phyloP scores from a whole-genome alignment of 148 eudicot species.

The Vaccinium corymbosum region DNA sequence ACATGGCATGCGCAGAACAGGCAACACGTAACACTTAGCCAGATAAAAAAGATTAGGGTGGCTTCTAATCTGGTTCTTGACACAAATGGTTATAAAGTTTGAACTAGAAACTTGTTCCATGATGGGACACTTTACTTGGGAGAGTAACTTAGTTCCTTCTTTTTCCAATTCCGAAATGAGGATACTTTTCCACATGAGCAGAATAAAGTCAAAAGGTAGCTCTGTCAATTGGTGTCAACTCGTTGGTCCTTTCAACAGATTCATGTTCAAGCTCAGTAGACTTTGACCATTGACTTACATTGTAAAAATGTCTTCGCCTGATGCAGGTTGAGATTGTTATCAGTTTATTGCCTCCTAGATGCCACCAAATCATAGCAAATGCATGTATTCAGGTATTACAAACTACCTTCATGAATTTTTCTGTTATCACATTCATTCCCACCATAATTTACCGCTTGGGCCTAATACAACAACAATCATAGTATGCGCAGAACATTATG shows the following conservation, averaged over 20 bases:
- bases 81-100: not conserved
- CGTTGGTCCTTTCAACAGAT: not conserved
- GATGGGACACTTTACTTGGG: not conserved
- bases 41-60: not conserved
- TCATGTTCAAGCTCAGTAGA: not conserved
- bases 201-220: not conserved
- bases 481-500: not conserved
- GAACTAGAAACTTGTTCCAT: not conserved
- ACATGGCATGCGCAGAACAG: not conserved
- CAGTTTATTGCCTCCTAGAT: slow-evolving; percentile 88
- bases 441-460: too few relatives aligned
- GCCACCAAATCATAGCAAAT: slow-evolving; percentile 66
- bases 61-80: not conserved
- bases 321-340: slow-evolving; percentile 89
- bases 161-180: not conserved
- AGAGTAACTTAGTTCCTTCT: not conserved
- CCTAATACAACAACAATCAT: not conserved
- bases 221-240: not conserved
- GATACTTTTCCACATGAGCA: slow-evolving; percentile 8
- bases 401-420: not conserved
- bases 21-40: not conserved
- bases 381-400: slow-evolving; percentile 76
- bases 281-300: slow-evolving; percentile 8
- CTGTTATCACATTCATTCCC: not conserved
- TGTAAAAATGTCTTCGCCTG: slow-evolving; percentile 11